Conservation (phyloP, 1,139 yeast genomes). For the Candida glucosophila region DNA sequence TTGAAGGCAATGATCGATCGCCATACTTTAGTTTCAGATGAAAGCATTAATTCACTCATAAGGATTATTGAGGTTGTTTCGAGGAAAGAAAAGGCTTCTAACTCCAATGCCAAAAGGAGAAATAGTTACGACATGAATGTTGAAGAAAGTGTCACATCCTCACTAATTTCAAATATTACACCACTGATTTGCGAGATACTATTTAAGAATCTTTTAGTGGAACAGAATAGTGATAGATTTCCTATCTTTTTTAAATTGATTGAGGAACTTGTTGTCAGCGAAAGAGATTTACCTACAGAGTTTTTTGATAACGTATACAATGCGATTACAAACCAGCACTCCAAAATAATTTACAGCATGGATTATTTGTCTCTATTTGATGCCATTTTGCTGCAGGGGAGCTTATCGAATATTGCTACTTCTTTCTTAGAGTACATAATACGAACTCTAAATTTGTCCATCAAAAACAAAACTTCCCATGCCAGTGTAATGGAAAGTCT, state of each 20-base stretch:
- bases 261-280: constrained; percentile 15
- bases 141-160: too few relatives aligned
- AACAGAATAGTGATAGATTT: constrained; percentile 14
- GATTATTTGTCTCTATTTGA: too few relatives aligned
- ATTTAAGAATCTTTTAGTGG: constrained; percentile 11
- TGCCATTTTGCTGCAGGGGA: too few relatives aligned
- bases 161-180: too few relatives aligned
- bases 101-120: too few relatives aligned
- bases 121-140: too few relatives aligned
- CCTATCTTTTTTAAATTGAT: constrained; percentile 18
- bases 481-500: constrained; percentile 47
- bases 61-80: constrained; percentile 16
- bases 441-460: constrained; percentile 35
- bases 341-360: constrained; percentile 15
- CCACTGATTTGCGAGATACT: constrained; percentile 11
- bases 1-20: constrained; percentile 25
- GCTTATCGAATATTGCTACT: too few relatives aligned
- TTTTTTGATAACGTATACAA: constrained; percentile 14
- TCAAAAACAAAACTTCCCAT: constrained; percentile 24
- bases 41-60: constrained; percentile 25
- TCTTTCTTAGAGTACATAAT: constrained; percentile 25
- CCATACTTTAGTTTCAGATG: constrained; percentile 31
- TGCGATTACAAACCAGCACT: constrained; percentile 10
- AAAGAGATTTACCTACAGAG: constrained; percentile 8
- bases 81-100: too few relatives aligned